Evolutionary conservation across 352 stramenopile genomes (phyloP), one percentile per base, ranked within the genome.

Genomic region (Phytophthora ramorum): DNA sequence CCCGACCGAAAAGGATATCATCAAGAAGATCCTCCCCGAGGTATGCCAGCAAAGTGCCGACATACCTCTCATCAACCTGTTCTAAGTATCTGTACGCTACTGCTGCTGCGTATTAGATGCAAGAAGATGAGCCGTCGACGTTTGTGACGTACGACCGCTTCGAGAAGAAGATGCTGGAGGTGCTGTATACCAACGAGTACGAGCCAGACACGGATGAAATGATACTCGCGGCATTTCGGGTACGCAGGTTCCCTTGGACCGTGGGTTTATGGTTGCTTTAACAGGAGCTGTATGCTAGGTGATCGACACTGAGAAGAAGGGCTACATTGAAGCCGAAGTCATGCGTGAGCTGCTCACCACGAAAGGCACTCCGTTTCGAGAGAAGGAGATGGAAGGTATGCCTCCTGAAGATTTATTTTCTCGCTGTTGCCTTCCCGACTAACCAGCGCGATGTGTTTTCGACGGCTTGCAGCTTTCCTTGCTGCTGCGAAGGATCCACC

Each of bases 151-250:
- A 95, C 61, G 81, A 93, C n/a, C 87, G 83, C 44, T 97, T 98
- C 50, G 90, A 98, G 75, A 94, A 93, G 60, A 97, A 97, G 66
- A 97, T 97, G 91, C 87, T 98, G 41, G 89, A 97, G 43, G 89
- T 98, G 51, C 63, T 98, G 54, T 89, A 89, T 51, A 91, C 79
- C 16, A 93, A 93, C 62, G 81, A 95, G 58, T 98, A 95, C 71
- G 85, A 96, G 48, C 88, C 91, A 0, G 92, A 98, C 50, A 80
- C 85, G 50, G 83, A 96, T 56, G 91, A 98, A 66, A 87, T 91
- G 28, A 64, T 98, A n/a, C 72, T 98, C 22, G 73, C 83, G 26
- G 89, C 89, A 10, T 95, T 95, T 57, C 75, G 73, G 26, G 81
- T 87, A 63, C 20, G 17, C 2, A 38, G 28, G 19, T 7, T 46